phyloP scores from a whole-genome alignment of 176 grass and related monocot species.

The Oryza glumipatula region DNA sequence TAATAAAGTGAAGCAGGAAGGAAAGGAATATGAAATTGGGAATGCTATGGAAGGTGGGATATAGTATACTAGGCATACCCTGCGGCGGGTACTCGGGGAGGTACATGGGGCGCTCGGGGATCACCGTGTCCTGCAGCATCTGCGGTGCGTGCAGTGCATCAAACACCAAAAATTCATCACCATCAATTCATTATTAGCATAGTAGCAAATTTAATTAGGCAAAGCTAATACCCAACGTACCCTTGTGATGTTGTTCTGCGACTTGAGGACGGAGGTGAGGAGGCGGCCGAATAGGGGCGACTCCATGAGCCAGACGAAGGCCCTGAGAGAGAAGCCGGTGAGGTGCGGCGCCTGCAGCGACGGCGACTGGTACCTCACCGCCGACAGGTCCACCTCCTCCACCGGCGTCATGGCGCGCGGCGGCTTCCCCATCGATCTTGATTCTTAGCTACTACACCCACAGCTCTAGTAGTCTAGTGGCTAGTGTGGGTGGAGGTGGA shows the following conservation, averaged over 20 bases:
- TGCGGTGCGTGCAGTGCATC: not conserved
- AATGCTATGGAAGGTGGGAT: not conserved
- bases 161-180: too few species aligned
- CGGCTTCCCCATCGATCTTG: constrained; percentile 17
- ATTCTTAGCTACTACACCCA: too few species aligned
- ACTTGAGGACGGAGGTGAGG: constrained; percentile 65
- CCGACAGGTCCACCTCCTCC: constrained; percentile 67
- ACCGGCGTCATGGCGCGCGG: constrained; percentile 60
- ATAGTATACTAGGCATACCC: constrained; percentile 32
- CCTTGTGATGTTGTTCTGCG: constrained; percentile 73
- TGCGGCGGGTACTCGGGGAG: constrained; percentile 80
- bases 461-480: too few species aligned
- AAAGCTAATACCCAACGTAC: constrained; percentile 14
- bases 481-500: too few species aligned
- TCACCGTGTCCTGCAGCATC: constrained; percentile 77
- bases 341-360: constrained; percentile 71
- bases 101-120: constrained; percentile 92
- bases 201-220: too few species aligned
- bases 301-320: constrained; percentile 84
- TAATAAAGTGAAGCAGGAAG: too few species aligned
- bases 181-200: too few species aligned
- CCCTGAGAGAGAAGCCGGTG: constrained; percentile 56
- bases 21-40: too few species aligned
- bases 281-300: constrained; percentile 54
- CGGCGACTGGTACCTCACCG: constrained; percentile 62